phyloP scores from a whole-genome alignment of 768 basidiomycete genomes.

The Lentinula edodes region DNA sequence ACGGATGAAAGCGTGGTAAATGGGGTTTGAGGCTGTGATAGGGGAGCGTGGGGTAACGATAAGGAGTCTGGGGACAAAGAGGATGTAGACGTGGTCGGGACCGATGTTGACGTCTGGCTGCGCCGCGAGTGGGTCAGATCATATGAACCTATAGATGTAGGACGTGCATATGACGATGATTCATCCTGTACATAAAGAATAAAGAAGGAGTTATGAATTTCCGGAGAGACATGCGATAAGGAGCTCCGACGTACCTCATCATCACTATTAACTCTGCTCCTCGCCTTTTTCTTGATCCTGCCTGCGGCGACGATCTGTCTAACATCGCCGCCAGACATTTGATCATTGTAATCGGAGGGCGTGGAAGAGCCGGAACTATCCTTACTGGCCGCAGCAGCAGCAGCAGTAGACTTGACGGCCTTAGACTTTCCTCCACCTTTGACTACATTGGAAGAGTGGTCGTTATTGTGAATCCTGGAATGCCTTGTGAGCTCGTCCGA shows the following conservation, averaged over 20 bases:
- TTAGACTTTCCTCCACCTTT: constrained; percentile 14
- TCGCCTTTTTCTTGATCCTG: constrained; percentile 66
- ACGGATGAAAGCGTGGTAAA: constrained; percentile 67
- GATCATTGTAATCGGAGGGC: constrained; percentile 5
- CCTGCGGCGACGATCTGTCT: constrained; percentile 13
- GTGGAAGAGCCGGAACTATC: not conserved
- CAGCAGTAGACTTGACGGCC: constrained; percentile 20
- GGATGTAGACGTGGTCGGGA: constrained; percentile 7
- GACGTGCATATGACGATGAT: constrained; percentile 44
- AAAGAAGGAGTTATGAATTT: not conserved
- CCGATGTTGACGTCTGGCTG: constrained; percentile 18
- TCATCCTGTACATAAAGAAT: constrained; percentile 31
- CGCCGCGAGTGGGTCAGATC: constrained; percentile 35
- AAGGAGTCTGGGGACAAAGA: constrained; percentile 17
- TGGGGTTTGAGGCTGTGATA: constrained; percentile 19
- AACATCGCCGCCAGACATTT: not conserved
- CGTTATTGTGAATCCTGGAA: constrained; percentile 83
- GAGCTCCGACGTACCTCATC: constrained; percentile 60
- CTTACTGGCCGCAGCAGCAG: not conserved
- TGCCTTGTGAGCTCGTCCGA: constrained; percentile 99
- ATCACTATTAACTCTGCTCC: constrained; percentile 74
- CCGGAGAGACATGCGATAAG: constrained; percentile 7
- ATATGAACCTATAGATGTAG: constrained; percentile 44
- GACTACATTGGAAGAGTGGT: constrained; percentile 24
- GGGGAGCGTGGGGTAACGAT: not conserved